Percentiles rank a stretch among this genome's conserved stretches.
phyloP scores from a whole-genome alignment of 106 monocot species.

The Dendrobium nobile region DNA sequence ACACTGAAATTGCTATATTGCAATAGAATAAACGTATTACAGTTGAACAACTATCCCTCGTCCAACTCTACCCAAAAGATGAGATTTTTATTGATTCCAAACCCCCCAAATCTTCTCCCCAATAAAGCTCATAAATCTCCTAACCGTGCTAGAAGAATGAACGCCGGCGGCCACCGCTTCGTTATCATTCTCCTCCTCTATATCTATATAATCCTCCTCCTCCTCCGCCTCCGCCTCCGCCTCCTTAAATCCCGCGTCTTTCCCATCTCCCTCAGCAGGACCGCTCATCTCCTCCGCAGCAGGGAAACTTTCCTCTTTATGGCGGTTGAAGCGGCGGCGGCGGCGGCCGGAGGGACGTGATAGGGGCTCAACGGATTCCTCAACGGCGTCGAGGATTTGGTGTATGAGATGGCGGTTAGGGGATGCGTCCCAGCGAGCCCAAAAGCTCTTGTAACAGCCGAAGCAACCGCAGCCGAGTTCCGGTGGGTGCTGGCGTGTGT shows the following conservation, averaged over 20 bases:
- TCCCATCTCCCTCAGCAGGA: conserved; percentile 3
- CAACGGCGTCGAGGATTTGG: conserved; percentile 37
- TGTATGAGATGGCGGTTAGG: conserved; percentile 47
- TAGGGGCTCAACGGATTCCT: conserved; percentile 7
- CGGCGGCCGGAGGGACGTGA: not conserved
- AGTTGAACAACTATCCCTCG: too few relatives aligned
- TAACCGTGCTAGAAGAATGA: conserved; percentile 6
- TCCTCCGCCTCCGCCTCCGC: not conserved
- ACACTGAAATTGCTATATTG: too few relatives aligned
- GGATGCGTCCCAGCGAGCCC: conserved; percentile 43
- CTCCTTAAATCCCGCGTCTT: conserved; percentile 1
- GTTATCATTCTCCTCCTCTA: not conserved
- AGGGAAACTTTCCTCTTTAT: not conserved
- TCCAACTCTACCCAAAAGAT: not conserved
- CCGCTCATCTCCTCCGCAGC: not conserved
- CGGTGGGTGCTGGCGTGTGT: conserved; percentile 17
- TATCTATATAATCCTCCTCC: conserved; percentile 2
- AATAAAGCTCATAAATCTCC: conserved; percentile 34
- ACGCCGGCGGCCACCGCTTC: not conserved
- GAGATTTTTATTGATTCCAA: conserved; percentile 17
- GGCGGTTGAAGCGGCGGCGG: conserved; percentile 1
- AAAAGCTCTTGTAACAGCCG: conserved; percentile 56
- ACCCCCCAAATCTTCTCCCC: conserved; percentile 28
- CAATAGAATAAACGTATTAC: too few relatives aligned
- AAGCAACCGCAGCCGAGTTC: conserved; percentile 44